Evolutionary conservation across 345 rosid genomes (phyloP).

Genomic region (Arabidopsis thaliana): DNA sequence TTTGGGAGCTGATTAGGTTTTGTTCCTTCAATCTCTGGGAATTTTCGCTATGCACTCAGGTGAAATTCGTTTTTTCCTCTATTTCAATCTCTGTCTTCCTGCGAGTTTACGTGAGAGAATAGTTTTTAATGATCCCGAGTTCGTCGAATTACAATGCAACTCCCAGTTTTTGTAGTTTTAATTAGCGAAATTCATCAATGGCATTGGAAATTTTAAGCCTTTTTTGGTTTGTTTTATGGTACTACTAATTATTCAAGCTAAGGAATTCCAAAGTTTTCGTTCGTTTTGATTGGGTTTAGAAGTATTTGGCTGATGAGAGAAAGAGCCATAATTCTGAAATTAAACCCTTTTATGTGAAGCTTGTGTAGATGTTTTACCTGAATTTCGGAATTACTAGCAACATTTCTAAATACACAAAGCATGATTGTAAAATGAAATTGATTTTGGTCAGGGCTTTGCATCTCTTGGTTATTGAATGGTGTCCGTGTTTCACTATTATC

Average conservation of each 20-base stretch:
- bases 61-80: slow-evolving; percentile 10
- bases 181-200: neutral
- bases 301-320: slow-evolving; percentile 23
- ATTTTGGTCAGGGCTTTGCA: neutral
- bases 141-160: slow-evolving; percentile 27
- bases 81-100: slow-evolving; percentile 8
- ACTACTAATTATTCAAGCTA: neutral
- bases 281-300: slow-evolving; percentile 20
- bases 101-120: slow-evolving; percentile 27
- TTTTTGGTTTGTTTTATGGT: slow-evolving; percentile 2
- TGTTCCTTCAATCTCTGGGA: slow-evolving; percentile 25
- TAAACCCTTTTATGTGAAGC: slow-evolving; percentile 1
- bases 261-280: neutral
- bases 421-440: neutral
- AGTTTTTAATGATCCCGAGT: slow-evolving; percentile 31
- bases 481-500: slow-evolving; percentile 4
- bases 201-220: neutral
- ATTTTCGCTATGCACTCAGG: slow-evolving; percentile 43
- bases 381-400: neutral
- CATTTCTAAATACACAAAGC: neutral
- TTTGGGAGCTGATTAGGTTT: slow-evolving; percentile 39
- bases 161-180: neutral
- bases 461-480: neutral
- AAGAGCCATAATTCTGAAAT: neutral
- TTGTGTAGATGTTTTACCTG: slow-evolving; percentile 14